Evolutionary conservation across 768 basidiomycete species (phyloP).

Genomic region (Termitomyces eurrhizus): DNA sequence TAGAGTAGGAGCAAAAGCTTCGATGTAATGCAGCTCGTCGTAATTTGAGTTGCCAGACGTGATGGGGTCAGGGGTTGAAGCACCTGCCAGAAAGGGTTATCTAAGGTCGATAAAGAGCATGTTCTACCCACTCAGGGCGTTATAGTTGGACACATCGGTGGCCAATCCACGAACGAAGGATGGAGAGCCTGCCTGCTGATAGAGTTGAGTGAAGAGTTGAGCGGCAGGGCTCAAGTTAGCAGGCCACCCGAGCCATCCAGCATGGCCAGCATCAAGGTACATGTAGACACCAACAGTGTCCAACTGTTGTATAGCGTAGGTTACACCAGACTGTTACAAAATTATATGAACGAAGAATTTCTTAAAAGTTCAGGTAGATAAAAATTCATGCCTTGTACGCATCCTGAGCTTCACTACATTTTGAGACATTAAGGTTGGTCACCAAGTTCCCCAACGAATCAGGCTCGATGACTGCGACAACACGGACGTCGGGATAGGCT

Average conservation of each 20-base stretch:
- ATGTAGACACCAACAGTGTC: constrained; percentile 51
- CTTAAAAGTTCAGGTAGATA: background rate
- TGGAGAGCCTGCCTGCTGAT: constrained; percentile 47
- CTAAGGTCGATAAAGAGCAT: constrained; percentile 1
- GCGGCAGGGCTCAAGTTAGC: constrained; percentile 60
- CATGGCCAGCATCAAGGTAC: constrained; percentile 62
- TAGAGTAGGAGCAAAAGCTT: constrained; percentile 47
- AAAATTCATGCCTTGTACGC: constrained; percentile 39
- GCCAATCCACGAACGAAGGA: constrained; percentile 56
- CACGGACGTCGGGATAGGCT: constrained; percentile 57
- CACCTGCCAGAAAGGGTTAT: constrained; percentile 31
- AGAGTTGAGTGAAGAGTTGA: constrained; percentile 47
- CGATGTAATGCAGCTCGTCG: constrained; percentile 58
- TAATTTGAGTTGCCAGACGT: constrained; percentile 58
- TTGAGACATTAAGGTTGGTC: constrained; percentile 57
- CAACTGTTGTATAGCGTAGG: constrained; percentile 55
- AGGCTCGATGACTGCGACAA: constrained; percentile 64
- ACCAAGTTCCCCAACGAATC: constrained; percentile 68
- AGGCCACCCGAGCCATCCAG: constrained; percentile 68
- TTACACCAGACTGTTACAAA: constrained; percentile 36
- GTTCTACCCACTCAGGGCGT: constrained; percentile 28
- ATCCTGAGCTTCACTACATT: constrained; percentile 51
- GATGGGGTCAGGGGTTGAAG: constrained; percentile 54
- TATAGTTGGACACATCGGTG: constrained; percentile 52
- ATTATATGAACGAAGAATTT: background rate